These are phyloP conservation scores for Pseudonitzschia delicatissima DNA, from an alignment of 108 stramenopile genomes.

Conservation along the genomic window DNA sequence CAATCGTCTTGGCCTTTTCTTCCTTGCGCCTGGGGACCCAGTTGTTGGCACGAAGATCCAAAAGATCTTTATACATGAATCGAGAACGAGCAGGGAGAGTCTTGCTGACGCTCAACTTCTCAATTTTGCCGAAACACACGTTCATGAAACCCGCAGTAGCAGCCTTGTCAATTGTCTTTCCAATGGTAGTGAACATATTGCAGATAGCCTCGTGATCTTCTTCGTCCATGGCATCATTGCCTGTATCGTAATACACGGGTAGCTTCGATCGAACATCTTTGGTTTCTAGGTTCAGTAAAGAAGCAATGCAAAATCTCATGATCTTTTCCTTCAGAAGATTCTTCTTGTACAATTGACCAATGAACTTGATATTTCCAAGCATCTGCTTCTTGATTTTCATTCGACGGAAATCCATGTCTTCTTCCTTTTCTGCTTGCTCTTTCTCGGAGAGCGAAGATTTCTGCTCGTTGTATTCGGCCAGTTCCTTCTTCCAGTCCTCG, in stretches of 20 bases:
- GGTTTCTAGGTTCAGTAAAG: conserved; percentile 74
- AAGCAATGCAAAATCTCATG: conserved; percentile 86
- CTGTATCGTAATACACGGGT: conserved; percentile 41
- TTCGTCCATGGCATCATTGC: conserved; percentile 73
- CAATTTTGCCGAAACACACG: conserved; percentile 72
- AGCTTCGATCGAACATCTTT: conserved; percentile 40
- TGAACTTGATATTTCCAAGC: conserved; percentile 95
- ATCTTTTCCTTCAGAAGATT: conserved; percentile 90
- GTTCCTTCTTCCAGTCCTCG: conserved; percentile 81
- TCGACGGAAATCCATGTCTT: conserved; percentile 74
- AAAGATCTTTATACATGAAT: conserved; percentile 95
- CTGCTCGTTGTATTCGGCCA: conserved; percentile 58
- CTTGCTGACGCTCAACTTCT: conserved; percentile 50
- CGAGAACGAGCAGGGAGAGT: conserved; percentile 70
- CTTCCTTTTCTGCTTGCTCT: conserved; percentile 63
- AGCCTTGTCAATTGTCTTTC: conserved; percentile 69
- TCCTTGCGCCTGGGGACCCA: conserved; percentile 91
- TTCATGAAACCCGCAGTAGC: conserved; percentile 56
- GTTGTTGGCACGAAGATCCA: conserved; percentile 81
- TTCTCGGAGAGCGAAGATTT: conserved; percentile 64
- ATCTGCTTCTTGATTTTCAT: conserved; percentile 93
- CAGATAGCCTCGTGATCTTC: conserved; percentile 91
- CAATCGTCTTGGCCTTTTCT: conserved; percentile 92
- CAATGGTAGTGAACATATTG: conserved; percentile 83
- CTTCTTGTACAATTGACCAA: conserved; percentile 97